These are phyloP conservation scores for Claviceps sp. DNA, from an alignment of 2,329 filamentous ascomycete species.

Conservation along the genomic window DNA sequence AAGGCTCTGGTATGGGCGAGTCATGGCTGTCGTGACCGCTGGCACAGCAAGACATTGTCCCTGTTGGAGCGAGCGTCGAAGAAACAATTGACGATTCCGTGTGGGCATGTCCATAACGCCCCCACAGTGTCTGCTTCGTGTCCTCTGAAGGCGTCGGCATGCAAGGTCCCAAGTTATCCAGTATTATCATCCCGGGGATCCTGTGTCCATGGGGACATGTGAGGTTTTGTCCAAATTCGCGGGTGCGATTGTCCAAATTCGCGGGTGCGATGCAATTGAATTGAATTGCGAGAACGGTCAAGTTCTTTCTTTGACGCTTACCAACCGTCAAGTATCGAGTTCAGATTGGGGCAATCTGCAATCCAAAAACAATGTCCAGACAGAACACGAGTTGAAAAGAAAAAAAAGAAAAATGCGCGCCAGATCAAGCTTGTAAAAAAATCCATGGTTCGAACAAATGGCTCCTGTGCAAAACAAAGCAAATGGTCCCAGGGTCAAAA, in stretches of 20 bases:
- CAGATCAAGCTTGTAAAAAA: background rate
- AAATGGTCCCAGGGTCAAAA: background rate
- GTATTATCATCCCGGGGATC: background rate
- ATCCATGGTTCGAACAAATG: background rate
- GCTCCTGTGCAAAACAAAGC: background rate
- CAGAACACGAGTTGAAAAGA: background rate
- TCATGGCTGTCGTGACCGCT: background rate
- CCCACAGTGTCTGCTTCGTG: no score
- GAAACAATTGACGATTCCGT: background rate
- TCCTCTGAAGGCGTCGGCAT: background rate
- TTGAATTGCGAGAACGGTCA: constrained; percentile 11
- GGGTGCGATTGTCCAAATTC: constrained; percentile 3
- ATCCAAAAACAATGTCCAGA: background rate
- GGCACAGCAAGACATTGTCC: background rate
- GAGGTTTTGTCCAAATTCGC: constrained; percentile 3
- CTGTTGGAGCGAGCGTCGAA: background rate
- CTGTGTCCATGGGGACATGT: background rate
- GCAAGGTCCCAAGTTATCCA: background rate
- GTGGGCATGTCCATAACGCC: background rate
- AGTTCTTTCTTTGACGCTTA: constrained; percentile 6
- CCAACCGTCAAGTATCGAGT: constrained; percentile 2
- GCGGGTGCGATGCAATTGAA: constrained; percentile 13
- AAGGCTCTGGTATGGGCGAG: background rate
- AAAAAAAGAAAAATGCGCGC: background rate
- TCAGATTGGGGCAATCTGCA: background rate